These are phyloP conservation scores for Hypoxylon subgilvum DNA, from an alignment of 495 filamentous ascomycete species.

Conservation along the genomic window DNA sequence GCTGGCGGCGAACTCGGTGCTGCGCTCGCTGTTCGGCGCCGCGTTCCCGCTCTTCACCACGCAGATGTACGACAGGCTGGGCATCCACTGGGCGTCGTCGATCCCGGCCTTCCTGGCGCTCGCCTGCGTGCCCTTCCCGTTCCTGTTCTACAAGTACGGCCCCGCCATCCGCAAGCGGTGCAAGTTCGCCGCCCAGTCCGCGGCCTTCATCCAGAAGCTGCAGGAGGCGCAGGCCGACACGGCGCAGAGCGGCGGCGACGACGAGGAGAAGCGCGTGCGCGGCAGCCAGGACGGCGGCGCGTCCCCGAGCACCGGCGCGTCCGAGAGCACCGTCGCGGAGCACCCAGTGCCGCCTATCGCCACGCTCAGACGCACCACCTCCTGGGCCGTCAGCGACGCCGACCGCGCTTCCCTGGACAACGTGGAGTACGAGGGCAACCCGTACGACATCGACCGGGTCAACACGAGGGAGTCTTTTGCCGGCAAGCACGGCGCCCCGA, in stretches of 20 bases:
- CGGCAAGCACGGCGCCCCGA: too few species aligned
- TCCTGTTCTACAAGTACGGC: constrained; percentile 67
- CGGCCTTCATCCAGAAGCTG: background rate
- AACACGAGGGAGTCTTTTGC: constrained; percentile 6
- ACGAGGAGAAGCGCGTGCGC: background rate
- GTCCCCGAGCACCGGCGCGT: background rate
- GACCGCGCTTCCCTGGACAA: background rate
- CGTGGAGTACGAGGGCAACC: background rate
- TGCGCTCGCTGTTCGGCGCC: constrained; percentile 40
- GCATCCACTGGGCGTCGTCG: constrained; percentile 70
- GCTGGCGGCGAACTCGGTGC: constrained; percentile 69
- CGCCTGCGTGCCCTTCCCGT: constrained; percentile 69
- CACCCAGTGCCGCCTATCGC: background rate
- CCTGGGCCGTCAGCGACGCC: background rate
- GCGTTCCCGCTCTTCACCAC: constrained; percentile 51
- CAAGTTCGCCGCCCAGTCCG: constrained; percentile 4
- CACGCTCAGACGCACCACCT: background rate
- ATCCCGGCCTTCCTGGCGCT: constrained; percentile 68
- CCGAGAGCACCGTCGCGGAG: background rate
- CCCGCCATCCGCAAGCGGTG: background rate
- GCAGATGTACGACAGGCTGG: constrained; percentile 67
- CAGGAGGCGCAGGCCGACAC: background rate
- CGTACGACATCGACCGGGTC: background rate
- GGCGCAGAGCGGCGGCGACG: background rate
- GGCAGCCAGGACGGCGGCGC: too few species aligned